These are phyloP conservation scores for Porcisia hertigi DNA, from an alignment of 208 protist species.

Conservation along the genomic window DNA sequence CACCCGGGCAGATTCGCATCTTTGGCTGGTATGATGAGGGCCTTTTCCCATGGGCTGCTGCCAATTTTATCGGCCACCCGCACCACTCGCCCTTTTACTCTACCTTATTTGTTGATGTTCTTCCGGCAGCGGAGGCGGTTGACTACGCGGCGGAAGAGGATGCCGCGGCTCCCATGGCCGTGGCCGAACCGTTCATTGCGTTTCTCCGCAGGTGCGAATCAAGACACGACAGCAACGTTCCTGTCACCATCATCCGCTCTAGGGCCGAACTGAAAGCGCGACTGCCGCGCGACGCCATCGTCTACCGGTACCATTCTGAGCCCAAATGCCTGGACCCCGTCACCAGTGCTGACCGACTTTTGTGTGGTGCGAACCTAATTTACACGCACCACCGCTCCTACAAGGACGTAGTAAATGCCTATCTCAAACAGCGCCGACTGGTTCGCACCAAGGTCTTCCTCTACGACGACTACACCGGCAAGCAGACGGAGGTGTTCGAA, in stretches of 20 bases:
- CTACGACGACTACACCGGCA: constrained; percentile 32
- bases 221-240: constrained; percentile 1
- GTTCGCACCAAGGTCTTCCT: constrained; percentile 31
- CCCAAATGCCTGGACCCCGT: neutral
- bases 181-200: constrained; percentile 6
- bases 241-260: constrained; percentile 20
- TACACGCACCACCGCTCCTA: neutral
- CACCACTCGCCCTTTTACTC: constrained; percentile 25
- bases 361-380: constrained; percentile 35
- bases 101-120: constrained; percentile 23
- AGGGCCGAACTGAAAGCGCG: constrained; percentile 12
- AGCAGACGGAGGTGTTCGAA: constrained; percentile 20
- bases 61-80: constrained; percentile 13
- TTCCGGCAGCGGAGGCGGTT: neutral
- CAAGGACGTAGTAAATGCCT: constrained; percentile 8
- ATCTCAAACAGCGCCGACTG: constrained; percentile 28
- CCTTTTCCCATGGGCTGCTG: constrained; percentile 15
- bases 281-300: constrained; percentile 11
- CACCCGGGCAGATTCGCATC: constrained; percentile 36
- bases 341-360: constrained; percentile 11
- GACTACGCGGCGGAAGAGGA: neutral
- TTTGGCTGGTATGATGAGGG: constrained; percentile 18
- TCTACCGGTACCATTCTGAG: constrained; percentile 15
- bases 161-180: neutral
- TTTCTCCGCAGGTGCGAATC: constrained; percentile 19